Evolutionary conservation across 495 filamentous ascomycete species (phyloP), one percentile per base, ranked within the genome.

Genomic region (Trichoderma asperelloides): DNA sequence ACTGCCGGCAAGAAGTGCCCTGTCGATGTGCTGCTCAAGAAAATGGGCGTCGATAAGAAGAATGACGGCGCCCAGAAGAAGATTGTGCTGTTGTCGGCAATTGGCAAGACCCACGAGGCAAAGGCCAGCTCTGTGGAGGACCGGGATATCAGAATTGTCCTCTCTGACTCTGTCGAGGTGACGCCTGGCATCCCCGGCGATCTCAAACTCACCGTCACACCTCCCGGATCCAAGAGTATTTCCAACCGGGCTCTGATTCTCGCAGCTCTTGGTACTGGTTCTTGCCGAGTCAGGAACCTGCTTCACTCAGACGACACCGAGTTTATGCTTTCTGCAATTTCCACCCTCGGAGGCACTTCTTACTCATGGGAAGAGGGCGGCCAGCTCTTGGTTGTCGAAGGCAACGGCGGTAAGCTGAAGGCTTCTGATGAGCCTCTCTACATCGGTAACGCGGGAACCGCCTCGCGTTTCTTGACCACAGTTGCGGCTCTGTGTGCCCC

Each of bases 11-110:
- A 95, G 76, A 83, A 88, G 70, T 98, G 96, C 75, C 88, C 92
- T n/a, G 91, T 97, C 13, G 92, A 98, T 69, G 86, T 89, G 57
- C 76, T 98, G 67, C 80, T 98, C 60, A 83, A 87, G 67, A 94
- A 96, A 74, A 98, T 98, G 95, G 93, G 88, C 2, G 87, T 98
- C 47, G 95, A 98, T 79, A 98, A 98, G 85, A 98, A 98, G 85
- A 98, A 98, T 66, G 89, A 96, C 40, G 95, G 95, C 1, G 85
- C 84, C 41, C 94, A 96, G 77, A 98, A 98, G 83, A 96, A 96
- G 78, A 88, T 98, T 66, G 95, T 97, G n/a, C 85, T 99, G 8
- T 85, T 99, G 25, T 92, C 92, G 0, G 89, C 89, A 13, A 96
- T 99, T 77, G 95, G 95, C 65, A 85, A 87, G 70, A 93, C 92